Base-by-base conservation (phyloP, 371 early-diverging fungal genomes). In the Mucor saturninus region DNA sequence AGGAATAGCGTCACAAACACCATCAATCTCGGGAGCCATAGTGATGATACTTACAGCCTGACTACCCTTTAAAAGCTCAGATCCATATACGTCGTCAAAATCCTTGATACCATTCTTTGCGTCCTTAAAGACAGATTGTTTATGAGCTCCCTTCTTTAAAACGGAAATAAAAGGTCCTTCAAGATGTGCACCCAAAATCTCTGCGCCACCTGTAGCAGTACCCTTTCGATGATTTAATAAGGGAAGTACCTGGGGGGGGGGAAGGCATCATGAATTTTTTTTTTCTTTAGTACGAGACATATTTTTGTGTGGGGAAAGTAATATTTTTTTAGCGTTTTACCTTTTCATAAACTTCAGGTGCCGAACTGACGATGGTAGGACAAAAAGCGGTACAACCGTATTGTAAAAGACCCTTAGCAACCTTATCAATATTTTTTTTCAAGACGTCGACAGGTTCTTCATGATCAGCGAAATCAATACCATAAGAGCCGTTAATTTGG, bases 401-500 rank as follows among this genome's bases (percentile, higher is more conserved):
- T 62, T 86, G 81, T 58, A 94, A 77, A 56, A 93, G 75, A 2
- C 91, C 93, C 59, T 84, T 89, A 59, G 93, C 87, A 21, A 93
- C 88, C 51, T 81, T 88, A 55, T 83, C 71, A 2, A 91, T 77
- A 29, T 84, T 85, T 21, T 78, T 72, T 45, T 76, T 65, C 32
- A 85, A 62, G 28, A 81, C 69, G 26, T 74, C 76, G 29, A 84
- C 86, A 5, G 76, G 56, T 26, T 68, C 68, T 48, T 73, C 76
- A 51, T 72, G 55, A 39, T 78, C 81, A 35, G 93, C 88, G 74
- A 94, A 94, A 72, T 94, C 95, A 53, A 90, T 88, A 21, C 95
- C 93, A 68, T 90, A 92, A 5, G 90, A 91, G 52, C 94, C 94
- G 62, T 94, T 94, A 61, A 94, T 87, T 72, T 94, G 93, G 11